Percentiles rank a stretch among this genome's conserved stretches.
phyloP scores from a whole-genome alignment of 1,284 basidiomycete species.

The Ceratobasidium sp. region DNA sequence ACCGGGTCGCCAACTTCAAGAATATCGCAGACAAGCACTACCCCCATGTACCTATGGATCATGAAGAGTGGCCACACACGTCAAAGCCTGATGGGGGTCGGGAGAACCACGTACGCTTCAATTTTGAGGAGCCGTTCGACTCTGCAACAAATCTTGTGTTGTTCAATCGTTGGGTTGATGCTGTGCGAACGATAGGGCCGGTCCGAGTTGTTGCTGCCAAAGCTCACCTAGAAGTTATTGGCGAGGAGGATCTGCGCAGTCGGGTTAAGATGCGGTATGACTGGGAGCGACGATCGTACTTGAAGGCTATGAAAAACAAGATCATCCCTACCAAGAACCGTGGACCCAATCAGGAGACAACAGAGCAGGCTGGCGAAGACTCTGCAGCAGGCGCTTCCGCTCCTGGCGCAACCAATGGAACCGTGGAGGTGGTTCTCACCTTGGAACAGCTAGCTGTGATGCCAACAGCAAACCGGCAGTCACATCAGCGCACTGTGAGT shows the following conservation, averaged over 20 bases:
- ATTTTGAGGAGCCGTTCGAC: not conserved
- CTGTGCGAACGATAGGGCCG: not conserved
- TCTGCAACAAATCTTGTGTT: not conserved
- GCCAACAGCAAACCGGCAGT: not conserved
- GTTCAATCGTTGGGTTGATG: not conserved
- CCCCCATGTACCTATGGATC: conserved; percentile 1
- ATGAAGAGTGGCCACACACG: conserved; percentile 4
- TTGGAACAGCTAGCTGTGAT: not conserved
- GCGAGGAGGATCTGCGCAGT: not conserved
- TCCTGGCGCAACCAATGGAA: not conserved
- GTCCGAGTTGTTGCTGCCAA: not conserved
- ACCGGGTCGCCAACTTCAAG: conserved; percentile 4
- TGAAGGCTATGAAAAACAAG: not conserved
- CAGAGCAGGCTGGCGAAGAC: not conserved
- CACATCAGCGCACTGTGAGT: not conserved
- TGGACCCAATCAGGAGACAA: too few relatives aligned
- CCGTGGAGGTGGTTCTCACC: not conserved
- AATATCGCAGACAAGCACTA: conserved; percentile 11
- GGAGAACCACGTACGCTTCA: not conserved
- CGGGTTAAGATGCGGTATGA: not conserved
- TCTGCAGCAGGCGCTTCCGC: not conserved
- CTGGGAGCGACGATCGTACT: not conserved
- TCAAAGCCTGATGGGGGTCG: not conserved
- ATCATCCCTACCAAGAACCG: not conserved
- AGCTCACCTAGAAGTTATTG: not conserved